phyloP scores from a whole-genome alignment of 176 grass and related monocot genomes.

The Aegilops tauschii region DNA sequence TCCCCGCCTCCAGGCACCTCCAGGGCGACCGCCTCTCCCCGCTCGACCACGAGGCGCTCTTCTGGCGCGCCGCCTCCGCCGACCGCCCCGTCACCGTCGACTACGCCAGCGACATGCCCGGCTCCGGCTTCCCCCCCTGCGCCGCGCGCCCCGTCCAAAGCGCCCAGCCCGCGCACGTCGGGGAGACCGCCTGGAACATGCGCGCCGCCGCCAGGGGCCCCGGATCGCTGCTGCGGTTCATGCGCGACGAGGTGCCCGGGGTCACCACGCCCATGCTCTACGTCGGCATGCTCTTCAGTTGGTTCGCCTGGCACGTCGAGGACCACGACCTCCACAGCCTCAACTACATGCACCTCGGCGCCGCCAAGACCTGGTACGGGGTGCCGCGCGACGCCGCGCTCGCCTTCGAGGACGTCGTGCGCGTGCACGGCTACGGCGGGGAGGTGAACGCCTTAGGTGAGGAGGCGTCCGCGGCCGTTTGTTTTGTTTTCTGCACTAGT shows the following conservation, averaged over 20 bases:
- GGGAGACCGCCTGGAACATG: slow-evolving; percentile 91
- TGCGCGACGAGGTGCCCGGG: slow-evolving; percentile 76
- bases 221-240: slow-evolving; percentile 66
- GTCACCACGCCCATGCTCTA: slow-evolving; percentile 90
- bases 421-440: slow-evolving; percentile 67
- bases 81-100: slow-evolving; percentile 72
- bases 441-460: slow-evolving; percentile 82
- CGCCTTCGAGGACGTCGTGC: slow-evolving; percentile 86
- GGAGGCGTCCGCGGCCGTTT: not conserved
- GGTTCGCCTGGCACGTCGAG: slow-evolving; percentile 97
- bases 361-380: slow-evolving; percentile 84
- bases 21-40: slow-evolving; percentile 35
- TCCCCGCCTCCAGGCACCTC: slow-evolving; percentile 29
- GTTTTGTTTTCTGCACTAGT: not conserved
- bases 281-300: slow-evolving; percentile 86
- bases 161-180: slow-evolving; percentile 36
- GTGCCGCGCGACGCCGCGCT: slow-evolving; percentile 76
- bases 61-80: slow-evolving; percentile 56
- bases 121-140: slow-evolving; percentile 62
- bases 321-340: slow-evolving; percentile 93
- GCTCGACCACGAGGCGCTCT: slow-evolving; percentile 85
- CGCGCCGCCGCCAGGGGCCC: slow-evolving; percentile 54
- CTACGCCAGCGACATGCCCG: slow-evolving; percentile 82
- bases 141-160: not conserved
- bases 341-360: slow-evolving; percentile 87